Base-by-base conservation (phyloP, 2,329 filamentous ascomycete species). In the Teratosphaeria viscida region DNA sequence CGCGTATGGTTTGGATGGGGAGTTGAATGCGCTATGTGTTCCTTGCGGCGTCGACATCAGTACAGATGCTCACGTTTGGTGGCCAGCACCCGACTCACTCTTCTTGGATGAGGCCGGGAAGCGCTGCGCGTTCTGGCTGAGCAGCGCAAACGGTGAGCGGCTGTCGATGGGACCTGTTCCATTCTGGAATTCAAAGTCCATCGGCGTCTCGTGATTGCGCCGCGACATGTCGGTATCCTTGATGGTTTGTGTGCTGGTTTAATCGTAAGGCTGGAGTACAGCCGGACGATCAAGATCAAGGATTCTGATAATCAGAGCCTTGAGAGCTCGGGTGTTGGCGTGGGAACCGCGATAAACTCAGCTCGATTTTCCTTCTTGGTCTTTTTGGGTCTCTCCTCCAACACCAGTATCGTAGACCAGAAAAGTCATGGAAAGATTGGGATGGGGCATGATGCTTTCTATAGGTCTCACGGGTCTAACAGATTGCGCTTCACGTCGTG, bases 161-260 rank as follows among this genome's bases (percentile, higher is more conserved):
- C 68, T 67, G 66, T 81, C 78, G 2, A 78, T 63, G 4, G 76
- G 76, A 26, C 77, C 79, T 2, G 68, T 73, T 34, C 72, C 67
- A 63, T 80, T 80, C 58, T 78, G 69, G 65, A 74, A 82, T 65
- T 81, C 75, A 69, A 79, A 82, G 70, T 82, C 80, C 80, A 82
- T 82, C 16, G 63, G 63, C n/a, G 54, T 56, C 19, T 62, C 58
- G 43, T 60, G 43, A n/a, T 32, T 55, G 56, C 57, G 56, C 34
- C 62, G 37, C 43, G 61, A 63, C 62, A 64, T 64, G 52, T 27
- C n/a, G 43, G 6, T 49, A 6, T 49, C 7, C 29, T 5, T 32
- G 29, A 10, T 49, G 43, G 6, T 49, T 16, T 19, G 16, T 19
- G 19, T 23, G 11, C 23, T 23, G 23, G 23, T 23, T n/a, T n/a